Base-by-base conservation (phyloP, 176 grass and related monocot species). In the Lolium multiflorum region DNA sequence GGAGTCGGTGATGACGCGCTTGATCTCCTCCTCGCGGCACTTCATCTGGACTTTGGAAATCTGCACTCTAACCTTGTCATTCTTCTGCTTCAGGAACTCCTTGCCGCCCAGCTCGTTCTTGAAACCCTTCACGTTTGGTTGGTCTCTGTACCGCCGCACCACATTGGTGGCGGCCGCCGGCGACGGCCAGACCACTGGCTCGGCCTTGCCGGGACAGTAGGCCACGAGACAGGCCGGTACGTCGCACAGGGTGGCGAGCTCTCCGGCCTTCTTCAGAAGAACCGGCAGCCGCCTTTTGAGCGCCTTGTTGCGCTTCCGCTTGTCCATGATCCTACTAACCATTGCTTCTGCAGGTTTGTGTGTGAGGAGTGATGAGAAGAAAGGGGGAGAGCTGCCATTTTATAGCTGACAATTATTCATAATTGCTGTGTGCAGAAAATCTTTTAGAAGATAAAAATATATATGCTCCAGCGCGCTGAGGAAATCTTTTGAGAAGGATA, bases 31-130 rank as follows among this genome's bases (percentile, higher is more conserved):
- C 72, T 85, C 39, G 3, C 62, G 43, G 15, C 56, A 38, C 31
- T 55, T 26, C 11, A 25, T 52, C 49, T 87, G 26, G 17, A 62
- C 17, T 46, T 72, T 86, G 15, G 47, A 49, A 8, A 87, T 67
- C 48, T 87, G 49, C 39, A 37, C 63, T 50, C 61, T 65, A 12
- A 1, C 12, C 39, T 9, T 50, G 15, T 62, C 41, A 0, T 50
- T 0, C 38, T 48, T n/a, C 41, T 31, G 24, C 25, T 62, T 11
- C 9, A 50, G 77, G 11, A 90, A 49, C 2, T 47, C 20, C 35
- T 76, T 77, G 8, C 68, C 63, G 54, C 90, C 69, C 24, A 90
- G 38, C 85, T 37, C 90, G 21, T 73, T 70, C 31, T 57, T 50
- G 16, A 25, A 25, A 50, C 71, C 69, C 26, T 41, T 41, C 20